These are phyloP conservation scores for Candida berthetii DNA, from an alignment of 805 yeast genomes.

Conservation along the genomic window DNA sequence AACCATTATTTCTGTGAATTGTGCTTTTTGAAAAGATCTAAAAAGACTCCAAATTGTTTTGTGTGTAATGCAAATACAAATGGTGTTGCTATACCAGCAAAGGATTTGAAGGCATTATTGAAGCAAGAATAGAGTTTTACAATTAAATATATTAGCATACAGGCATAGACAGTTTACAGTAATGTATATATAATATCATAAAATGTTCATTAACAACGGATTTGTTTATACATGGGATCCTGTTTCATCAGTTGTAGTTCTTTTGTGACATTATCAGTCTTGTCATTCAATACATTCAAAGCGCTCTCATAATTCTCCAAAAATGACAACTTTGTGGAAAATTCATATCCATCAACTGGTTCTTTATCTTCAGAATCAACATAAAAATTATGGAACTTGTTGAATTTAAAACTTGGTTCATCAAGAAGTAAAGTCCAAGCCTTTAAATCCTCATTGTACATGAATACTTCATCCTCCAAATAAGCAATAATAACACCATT, in stretches of 20 bases:
- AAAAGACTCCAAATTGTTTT: slow-evolving; percentile 39
- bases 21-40: slow-evolving; percentile 48
- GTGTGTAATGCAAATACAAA: slow-evolving; percentile 57
- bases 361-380: slow-evolving; percentile 2
- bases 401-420: slow-evolving; percentile 6
- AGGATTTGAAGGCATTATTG: slow-evolving; percentile 22
- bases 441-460: slow-evolving; percentile 33
- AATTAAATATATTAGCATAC: too few species aligned
- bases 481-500: slow-evolving; percentile 35
- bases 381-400: slow-evolving; percentile 12
- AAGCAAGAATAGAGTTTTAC: background rate
- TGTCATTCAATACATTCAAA: slow-evolving; percentile 4
- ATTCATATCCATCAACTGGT: slow-evolving; percentile 3
- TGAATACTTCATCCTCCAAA: slow-evolving; percentile 32
- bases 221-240: slow-evolving; percentile 2
- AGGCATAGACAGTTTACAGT: too few species aligned
- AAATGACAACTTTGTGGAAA: slow-evolving; percentile 8
- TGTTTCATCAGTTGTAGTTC: background rate
- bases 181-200: background rate
- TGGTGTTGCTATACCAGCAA: slow-evolving; percentile 53
- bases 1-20: slow-evolving; percentile 57
- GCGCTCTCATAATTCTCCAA: slow-evolving; percentile 11
- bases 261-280: background rate
- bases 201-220: background rate
- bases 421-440: slow-evolving; percentile 46